Base-by-base conservation (phyloP, 169 alveolate genomes). In the Plasmodium fragile region DNA sequence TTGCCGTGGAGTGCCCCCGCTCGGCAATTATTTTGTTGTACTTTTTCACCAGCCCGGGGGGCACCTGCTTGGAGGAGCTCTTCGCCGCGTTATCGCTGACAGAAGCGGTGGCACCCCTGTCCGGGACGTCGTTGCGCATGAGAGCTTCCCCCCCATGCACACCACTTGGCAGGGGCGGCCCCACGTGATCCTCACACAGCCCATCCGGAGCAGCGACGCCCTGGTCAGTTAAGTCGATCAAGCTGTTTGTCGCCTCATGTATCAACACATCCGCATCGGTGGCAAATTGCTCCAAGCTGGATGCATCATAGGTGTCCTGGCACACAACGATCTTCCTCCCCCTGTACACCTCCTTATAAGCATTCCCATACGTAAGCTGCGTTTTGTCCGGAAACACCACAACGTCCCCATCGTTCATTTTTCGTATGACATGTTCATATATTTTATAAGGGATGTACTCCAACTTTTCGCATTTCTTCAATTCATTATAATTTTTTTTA, bases 1-100 rank as follows among this genome's bases (percentile, higher is more conserved):
- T 92, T 18, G 97, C 95, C 25, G 97, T 93, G 28, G 97, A 95
- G 73, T 95, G 97, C 32, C 97, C 97, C 25, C 97, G 39, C 59
- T 93, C 95, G 30, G 94, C 79, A 39, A 95, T 94, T 11, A 92
- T 81, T 75, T 83, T 82, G 32, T 94, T 93, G 34, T 93, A 92
- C 30, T 65, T 65, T 18, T 41, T 81, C 55, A 89, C 55, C 4
- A 80, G 18, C 3, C 4, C 69, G n/a, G 43, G 43, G 52, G n/a
- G 28, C 11, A 65, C 18, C 59, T 41, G 52, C 13, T 5, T 41
- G 13, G 52, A 41, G 4, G 16, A 41, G 13, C 13, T 41, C 52
- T 41, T 5, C 45, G 53, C 2, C 2, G 53, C 16, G 16, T 43
- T 16, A 43, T 6, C 53, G n/a, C 0, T n/a, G 18, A 11, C 11